These are phyloP conservation scores for Termitomyces heimii DNA, from an alignment of 768 basidiomycete genomes.

Conservation along the genomic window DNA sequence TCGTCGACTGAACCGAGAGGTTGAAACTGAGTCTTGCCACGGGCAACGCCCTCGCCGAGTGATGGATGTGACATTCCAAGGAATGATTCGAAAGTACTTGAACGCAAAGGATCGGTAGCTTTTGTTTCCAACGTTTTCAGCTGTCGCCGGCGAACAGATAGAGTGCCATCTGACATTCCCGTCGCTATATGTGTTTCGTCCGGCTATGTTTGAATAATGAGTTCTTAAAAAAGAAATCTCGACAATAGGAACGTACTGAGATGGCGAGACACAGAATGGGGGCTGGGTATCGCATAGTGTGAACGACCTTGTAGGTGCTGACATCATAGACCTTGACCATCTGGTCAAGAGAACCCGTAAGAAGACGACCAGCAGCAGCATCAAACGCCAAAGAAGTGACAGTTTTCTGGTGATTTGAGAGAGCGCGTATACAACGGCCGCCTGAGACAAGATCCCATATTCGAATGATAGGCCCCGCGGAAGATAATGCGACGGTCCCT, in stretches of 20 bases:
- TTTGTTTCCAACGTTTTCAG: constrained; percentile 58
- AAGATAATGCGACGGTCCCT: constrained; percentile 78
- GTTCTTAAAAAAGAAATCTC: constrained; percentile 6
- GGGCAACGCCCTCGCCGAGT: constrained; percentile 48
- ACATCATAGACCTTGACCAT: constrained; percentile 99
- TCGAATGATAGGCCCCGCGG: constrained; percentile 88
- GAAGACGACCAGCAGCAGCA: constrained; percentile 63
- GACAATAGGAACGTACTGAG: constrained; percentile 53
- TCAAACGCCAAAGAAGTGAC: constrained; percentile 87
- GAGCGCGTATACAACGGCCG: constrained; percentile 80
- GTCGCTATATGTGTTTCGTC: constrained; percentile 96
- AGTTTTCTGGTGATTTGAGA: constrained; percentile 98
- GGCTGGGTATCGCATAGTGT: constrained; percentile 98
- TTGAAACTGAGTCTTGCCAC: constrained; percentile 38
- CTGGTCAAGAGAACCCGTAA: constrained; percentile 91
- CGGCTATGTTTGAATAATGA: constrained; percentile 45
- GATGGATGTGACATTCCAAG: constrained; percentile 46
- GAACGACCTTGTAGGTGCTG: constrained; percentile 88
- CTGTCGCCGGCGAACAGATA: constrained; percentile 92
- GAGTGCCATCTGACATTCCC: constrained; percentile 96
- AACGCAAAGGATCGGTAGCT: constrained; percentile 34
- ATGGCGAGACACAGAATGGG: constrained; percentile 86
- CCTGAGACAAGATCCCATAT: constrained; percentile 95
- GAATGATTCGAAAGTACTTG: constrained; percentile 66
- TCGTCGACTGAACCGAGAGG: constrained; percentile 65